Evolutionary conservation across 225 moss, liverwort and hornwort genomes (phyloP), one percentile per base, ranked within the genome.

Genomic region (Marchantia polymorpha): DNA sequence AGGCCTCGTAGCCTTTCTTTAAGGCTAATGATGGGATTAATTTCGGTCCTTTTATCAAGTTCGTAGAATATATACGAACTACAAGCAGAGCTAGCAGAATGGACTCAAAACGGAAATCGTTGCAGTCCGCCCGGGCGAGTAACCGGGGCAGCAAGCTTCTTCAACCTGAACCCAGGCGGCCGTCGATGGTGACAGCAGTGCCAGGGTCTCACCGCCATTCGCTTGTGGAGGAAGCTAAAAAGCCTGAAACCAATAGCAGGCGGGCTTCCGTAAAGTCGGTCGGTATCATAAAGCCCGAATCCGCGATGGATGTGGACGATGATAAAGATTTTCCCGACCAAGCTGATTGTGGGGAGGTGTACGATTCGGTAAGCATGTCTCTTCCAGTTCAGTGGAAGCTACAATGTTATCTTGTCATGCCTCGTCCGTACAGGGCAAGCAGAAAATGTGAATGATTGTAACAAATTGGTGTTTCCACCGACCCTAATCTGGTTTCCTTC

Each of bases 161-260:
- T 73, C 46, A 10, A 29, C 31, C 59, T 20, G 76, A 76, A 76
- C 76, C 76, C 25, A 76, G 76, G 47, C 76, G 76, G 7, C 59
- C 59, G 15, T 76, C 76, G 7, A 13, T 76, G 30, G 76, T 76
- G 17, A 12, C 75, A 30, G 39, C 75, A 56, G 20, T 30, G 17
- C 59, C 59, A 58, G 76, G 60, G 47, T 76, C 76, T 22, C 76
- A 76, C 27, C 75, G 75, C 22, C 76, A 30, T 47, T 76, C 59
- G 11, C 61, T 74, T 12, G 52, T 73, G 25, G 26, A 59, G n/a
- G 76, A 76, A 47, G 76, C 76, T 7, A 46, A 13, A 9, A 60
- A 60, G 47, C 59, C 60, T 0, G 30, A 59, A 22, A 76, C 76
- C 20, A 39, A 31, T 29, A 76, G 76, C 59, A 59, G 76, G n/a